A percentile compares a stretch with the other conserved stretches of the same genome.
phyloP scores from a whole-genome alignment of 495 filamentous ascomycete genomes.

The Friedmanniomyces endolithicus region DNA sequence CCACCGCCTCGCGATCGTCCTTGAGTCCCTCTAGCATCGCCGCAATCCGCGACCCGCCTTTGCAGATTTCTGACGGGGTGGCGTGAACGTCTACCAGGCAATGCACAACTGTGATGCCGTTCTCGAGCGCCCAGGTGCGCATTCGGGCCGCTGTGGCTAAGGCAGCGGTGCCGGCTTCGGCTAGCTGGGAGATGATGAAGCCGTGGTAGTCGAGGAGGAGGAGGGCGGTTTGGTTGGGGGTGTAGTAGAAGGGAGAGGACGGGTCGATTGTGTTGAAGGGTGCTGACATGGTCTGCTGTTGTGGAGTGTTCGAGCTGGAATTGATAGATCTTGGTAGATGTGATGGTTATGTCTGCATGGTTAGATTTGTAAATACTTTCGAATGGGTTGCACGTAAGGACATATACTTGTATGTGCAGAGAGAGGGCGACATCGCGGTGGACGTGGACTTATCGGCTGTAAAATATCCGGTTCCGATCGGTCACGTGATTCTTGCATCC shows the following conservation, averaged over 20 bases:
- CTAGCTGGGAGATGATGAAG: slow-evolving; percentile 17
- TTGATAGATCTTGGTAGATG: too few species aligned
- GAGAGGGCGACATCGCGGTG: not conserved
- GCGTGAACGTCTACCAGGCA: slow-evolving; percentile 22
- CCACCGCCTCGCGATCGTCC: slow-evolving; percentile 5
- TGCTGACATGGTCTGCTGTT: slow-evolving; percentile 9
- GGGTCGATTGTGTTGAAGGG: slow-evolving; percentile 14
- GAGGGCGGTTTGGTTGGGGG: slow-evolving; percentile 26
- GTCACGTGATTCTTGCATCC: too few species aligned
- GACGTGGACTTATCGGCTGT: slow-evolving; percentile 1
- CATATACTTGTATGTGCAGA: not conserved
- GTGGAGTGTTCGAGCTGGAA: not conserved
- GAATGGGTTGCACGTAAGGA: too few species aligned
- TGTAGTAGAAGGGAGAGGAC: slow-evolving; percentile 24
- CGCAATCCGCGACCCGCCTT: slow-evolving; percentile 12
- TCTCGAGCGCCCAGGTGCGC: slow-evolving; percentile 23
- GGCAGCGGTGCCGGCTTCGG: slow-evolving; percentile 11
- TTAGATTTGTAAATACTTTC: too few species aligned
- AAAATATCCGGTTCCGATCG: not conserved
- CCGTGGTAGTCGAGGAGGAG: slow-evolving; percentile 30
- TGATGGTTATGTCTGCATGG: too few species aligned
- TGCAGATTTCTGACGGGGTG: slow-evolving; percentile 23
- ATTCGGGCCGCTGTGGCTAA: slow-evolving; percentile 19
- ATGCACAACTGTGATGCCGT: slow-evolving; percentile 28
- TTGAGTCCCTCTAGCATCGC: slow-evolving; percentile 7